These are phyloP conservation scores for Salvia hispanica DNA, from an alignment of 257 asterid species.

Conservation along the genomic window DNA sequence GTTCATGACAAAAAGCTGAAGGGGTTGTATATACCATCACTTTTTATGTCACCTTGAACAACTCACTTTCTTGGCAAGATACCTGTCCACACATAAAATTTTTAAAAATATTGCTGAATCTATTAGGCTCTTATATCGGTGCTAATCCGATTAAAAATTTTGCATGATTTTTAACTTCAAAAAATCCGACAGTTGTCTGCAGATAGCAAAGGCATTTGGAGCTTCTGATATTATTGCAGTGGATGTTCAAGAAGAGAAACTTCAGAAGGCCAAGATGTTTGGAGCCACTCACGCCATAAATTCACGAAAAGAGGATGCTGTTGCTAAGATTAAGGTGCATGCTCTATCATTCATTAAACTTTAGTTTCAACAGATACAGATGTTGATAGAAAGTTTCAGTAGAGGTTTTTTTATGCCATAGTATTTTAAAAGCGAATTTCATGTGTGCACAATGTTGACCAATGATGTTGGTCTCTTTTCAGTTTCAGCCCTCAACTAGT, in stretches of 20 bases:
- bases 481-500: not conserved
- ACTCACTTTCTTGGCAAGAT: too few relatives aligned
- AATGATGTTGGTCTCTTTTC: too few relatives aligned
- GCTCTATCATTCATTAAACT: not conserved
- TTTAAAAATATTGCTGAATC: too few relatives aligned
- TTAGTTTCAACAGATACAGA: conserved; percentile 7
- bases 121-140: not conserved
- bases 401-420: not conserved
- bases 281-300: conserved; percentile 94
- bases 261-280: conserved; percentile 69
- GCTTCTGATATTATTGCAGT: conserved; percentile 96
- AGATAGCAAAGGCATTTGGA: conserved; percentile 97
- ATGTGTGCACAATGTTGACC: too few relatives aligned
- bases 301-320: conserved; percentile 75
- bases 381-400: not conserved
- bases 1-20: not conserved
- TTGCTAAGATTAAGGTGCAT: conserved; percentile 63
- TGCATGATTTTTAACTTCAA: conserved; percentile 37
- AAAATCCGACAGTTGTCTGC: conserved; percentile 77
- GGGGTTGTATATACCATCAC: not conserved
- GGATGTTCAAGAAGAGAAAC: conserved; percentile 91
- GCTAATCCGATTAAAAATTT: conserved; percentile 17
- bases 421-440: too few relatives aligned
- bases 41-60: not conserved
- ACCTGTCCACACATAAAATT: too few relatives aligned